These are phyloP conservation scores for Neobulgaria alba DNA, from an alignment of 2,329 filamentous ascomycete genomes.

Conservation along the genomic window DNA sequence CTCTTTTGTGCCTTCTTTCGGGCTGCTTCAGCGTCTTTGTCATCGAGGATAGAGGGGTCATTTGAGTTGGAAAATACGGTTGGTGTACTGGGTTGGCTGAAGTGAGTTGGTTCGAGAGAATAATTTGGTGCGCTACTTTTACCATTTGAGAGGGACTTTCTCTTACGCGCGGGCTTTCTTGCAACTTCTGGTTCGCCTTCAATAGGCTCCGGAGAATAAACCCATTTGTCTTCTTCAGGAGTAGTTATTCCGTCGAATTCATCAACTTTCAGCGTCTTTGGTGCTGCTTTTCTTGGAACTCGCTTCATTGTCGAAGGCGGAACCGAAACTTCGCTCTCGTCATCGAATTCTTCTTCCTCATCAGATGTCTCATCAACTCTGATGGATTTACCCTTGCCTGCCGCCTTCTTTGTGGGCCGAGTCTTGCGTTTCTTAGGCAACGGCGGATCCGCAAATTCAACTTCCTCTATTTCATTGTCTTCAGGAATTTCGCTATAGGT, in stretches of 20 bases:
- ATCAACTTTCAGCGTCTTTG: background rate
- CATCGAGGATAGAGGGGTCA: conserved; percentile 1
- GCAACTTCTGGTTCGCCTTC: background rate
- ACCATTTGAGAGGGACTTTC: too few species aligned
- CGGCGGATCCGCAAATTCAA: background rate
- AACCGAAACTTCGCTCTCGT: background rate
- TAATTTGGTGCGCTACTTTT: background rate
- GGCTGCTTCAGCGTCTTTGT: background rate
- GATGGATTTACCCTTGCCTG: conserved; percentile 1
- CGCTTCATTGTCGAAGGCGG: conserved; percentile 4
- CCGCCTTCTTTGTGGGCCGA: background rate
- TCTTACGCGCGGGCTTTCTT: background rate
- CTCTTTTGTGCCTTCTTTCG: conserved; percentile 10
- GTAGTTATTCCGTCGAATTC: background rate
- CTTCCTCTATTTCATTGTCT: background rate
- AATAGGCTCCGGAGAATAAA: background rate
- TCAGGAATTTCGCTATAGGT: background rate
- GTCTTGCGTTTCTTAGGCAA: conserved; percentile 5
- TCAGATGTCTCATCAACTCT: background rate
- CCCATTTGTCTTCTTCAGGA: background rate
- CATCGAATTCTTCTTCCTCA: conserved; percentile 1
- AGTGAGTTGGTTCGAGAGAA: background rate
- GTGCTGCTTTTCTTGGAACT: background rate
- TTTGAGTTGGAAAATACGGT: conserved; percentile 1
- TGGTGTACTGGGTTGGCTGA: background rate